Base-by-base conservation (phyloP, 768 basidiomycete species). In the Podaxis mareebaensis region DNA sequence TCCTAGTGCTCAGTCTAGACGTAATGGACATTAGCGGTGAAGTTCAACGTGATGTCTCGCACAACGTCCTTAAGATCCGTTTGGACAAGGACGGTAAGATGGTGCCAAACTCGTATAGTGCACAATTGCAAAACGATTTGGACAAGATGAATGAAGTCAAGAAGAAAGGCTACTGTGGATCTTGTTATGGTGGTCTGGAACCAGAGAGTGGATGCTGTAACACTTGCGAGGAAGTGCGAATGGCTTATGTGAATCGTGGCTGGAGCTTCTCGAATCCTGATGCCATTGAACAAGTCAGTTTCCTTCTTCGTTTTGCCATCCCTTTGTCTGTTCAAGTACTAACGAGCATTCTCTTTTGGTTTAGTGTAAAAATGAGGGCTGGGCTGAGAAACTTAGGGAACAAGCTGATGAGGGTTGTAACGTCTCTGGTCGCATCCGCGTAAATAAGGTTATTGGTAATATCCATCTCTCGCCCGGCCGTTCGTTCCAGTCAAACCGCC, bases 1-100 rank as follows among this genome's bases (percentile, higher is more conserved):
- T 46, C 56, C 22, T 70, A 99, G 96, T 99, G 53, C 84, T 99
- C 59, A 96, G 93, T 73, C 78, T 99, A 58, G 97, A 99, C 75
- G 88, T 99, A 58, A 96, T 98, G 93, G 97, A 99, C 72, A 97
- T 99, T 64, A 93, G 92, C 63, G 97, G 97, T 28, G 97, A 98
- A 80, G 87, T 91, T 30, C 96, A 98, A 73, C 83, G 90, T 63
- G 94, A 98, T 71, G 73, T 98, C 54, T 85, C 94, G 7, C 96
- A 98, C 74, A 94, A 93, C 70, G 84, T 99, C 60, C 70, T 89
- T 61, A 98, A 98, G 75, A 89, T 86, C 12, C 86, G 97, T 13
- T 77, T 98, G 33, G 83, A 88, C 65, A 71, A 78, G 20, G 66
- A 77, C 3, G 93, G 95, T 2, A 70, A 71, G 3, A 74, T 77